Percentiles rank a stretch among this genome's conserved stretches.
Conservation (phyloP, 2,329 filamentous ascomycete species). For the Colletotrichum nymphaeae region DNA sequence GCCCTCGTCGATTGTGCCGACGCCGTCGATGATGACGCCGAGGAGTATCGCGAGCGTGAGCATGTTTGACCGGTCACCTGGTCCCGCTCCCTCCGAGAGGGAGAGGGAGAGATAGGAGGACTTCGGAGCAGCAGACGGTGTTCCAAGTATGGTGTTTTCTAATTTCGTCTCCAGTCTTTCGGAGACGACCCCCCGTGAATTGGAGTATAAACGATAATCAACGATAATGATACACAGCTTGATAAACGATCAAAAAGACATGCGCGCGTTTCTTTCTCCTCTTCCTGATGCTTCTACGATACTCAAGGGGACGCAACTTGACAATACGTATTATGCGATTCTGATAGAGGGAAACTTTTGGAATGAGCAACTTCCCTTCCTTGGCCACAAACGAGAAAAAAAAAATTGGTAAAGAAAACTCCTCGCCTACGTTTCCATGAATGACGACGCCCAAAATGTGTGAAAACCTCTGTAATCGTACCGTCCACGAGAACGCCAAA, state of each 20-base stretch:
- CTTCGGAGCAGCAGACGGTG: no score
- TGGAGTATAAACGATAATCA: no score
- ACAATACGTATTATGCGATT: constrained; percentile 24
- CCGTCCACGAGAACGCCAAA: constrained; percentile 32
- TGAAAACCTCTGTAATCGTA: constrained; percentile 6
- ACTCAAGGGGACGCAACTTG: background rate
- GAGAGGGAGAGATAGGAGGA: background rate
- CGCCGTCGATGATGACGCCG: constrained; percentile 23
- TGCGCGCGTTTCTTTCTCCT: background rate
- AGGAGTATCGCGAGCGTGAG: constrained; percentile 19
- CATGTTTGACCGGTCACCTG: constrained; percentile 25
- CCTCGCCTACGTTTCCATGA: constrained; percentile 1
- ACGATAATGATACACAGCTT: no score
- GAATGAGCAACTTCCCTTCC: constrained; percentile 8
- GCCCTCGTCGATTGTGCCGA: constrained; percentile 16
- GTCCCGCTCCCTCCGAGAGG: constrained; percentile 1
- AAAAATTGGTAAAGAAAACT: background rate
- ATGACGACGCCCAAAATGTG: background rate
- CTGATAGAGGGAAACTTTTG: constrained; percentile 5
- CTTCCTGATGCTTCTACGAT: background rate
- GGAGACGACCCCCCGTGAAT: no score
- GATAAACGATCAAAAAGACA: no score
- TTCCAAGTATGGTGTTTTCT: no score
- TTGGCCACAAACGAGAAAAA: background rate
- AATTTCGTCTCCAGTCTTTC: no score